Base-by-base conservation (phyloP, 306 rosid species). In the Dryas alaskensis region DNA sequence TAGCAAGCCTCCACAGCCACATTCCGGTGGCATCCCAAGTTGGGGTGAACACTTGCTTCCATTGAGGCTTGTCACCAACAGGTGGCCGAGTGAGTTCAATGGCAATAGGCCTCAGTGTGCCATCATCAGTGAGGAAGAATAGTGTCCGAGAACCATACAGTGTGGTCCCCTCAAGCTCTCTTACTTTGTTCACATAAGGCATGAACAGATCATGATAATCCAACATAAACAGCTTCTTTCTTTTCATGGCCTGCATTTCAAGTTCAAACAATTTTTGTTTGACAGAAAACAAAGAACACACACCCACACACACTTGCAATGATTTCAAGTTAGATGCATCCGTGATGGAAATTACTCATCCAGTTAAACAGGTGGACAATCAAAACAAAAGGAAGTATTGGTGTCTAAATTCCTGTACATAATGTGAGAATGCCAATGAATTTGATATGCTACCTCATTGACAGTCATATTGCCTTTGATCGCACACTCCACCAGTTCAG, bases 41-140 rank as follows among this genome's bases (percentile, higher is more conserved):
- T 50, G 86, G 81, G 19, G 76, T 44, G 44, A 68, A 79, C 50
- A 75, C 73, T 71, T 82, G 68, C 67, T 76, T 77, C 86, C 86
- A 82, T 39, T 75, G 72, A 1, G 73, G 81, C 60, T 70, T 75
- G 10, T 43, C 86, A 9, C 27, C 62, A n/a, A 31, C 16, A 0
- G 80, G 78, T 1, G 86, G 86, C 6, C 86, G 69, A 37, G 86
- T 79, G 49, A 82, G 67, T 74, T 82, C 86, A n/a, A 82, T 82
- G 60, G 83, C 86, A 46, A 82, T 2, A 43, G 78, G 83, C 64
- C 78, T 79, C 60, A 75, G 22, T 19, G 75, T 82, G 43, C 70
- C 75, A 6, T 79, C 80, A 19, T 70, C 74, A 3, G 71, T 79
- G 53, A 82, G 83, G 73, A 82, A 82, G 70, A 82, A 75, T 4